These are phyloP conservation scores for Fraxinus anomala DNA, from an alignment of 257 asterid genomes.

Conservation along the genomic window DNA sequence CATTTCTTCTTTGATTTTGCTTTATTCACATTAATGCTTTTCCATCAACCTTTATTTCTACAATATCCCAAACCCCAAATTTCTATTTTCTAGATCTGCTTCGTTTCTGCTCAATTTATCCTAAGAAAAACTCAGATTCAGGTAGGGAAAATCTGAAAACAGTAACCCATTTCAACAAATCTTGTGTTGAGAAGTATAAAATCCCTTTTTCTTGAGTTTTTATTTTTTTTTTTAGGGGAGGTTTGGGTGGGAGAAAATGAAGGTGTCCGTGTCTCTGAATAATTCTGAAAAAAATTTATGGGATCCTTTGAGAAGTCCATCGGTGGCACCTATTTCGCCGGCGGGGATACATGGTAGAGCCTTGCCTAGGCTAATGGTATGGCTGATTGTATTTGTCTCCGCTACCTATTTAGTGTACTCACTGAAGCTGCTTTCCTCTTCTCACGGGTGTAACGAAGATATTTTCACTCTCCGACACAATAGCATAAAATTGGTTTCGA, in stretches of 20 bases:
- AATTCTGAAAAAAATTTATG: slow-evolving; percentile 64
- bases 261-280: slow-evolving; percentile 45
- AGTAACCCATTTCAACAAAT: not conserved
- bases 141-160: not conserved
- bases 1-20: slow-evolving; percentile 18
- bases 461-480: slow-evolving; percentile 29
- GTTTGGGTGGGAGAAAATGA: slow-evolving; percentile 41
- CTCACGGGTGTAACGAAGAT: slow-evolving; percentile 39
- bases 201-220: not conserved
- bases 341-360: slow-evolving; percentile 36
- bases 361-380: slow-evolving; percentile 64
- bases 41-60: not conserved
- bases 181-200: not conserved
- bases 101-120: not conserved
- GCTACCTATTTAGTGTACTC: slow-evolving; percentile 52
- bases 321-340: slow-evolving; percentile 33
- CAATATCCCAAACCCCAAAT: not conserved
- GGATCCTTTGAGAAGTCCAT: slow-evolving; percentile 58
- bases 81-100: slow-evolving; percentile 29
- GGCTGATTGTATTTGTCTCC: slow-evolving; percentile 52
- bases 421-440: slow-evolving; percentile 46
- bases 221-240: not conserved
- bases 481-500: not conserved
- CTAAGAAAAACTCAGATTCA: not conserved
- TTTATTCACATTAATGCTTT: not conserved